Base-by-base conservation (phyloP, 768 basidiomycete species). In the Trametes meyenii region DNA sequence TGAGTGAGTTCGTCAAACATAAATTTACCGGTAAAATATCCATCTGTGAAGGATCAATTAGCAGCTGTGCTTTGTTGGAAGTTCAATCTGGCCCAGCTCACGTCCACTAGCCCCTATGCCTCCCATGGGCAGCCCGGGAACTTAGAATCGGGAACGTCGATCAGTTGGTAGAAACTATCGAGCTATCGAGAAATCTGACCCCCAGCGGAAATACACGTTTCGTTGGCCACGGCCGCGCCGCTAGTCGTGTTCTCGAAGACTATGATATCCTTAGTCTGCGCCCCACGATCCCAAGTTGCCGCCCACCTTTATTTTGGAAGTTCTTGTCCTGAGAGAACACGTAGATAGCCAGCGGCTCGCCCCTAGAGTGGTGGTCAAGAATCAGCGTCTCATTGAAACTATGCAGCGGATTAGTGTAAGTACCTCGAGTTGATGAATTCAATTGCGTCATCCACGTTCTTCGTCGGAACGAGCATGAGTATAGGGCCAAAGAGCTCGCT, bases 401-500 rank as follows among this genome's bases (percentile, higher is more conserved):
- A 11, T 19, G 23, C 36, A 13, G 8, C 17, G 14, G 10, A 11
- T 13, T 1, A 5, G n/a, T 21, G 26, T 49, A 26, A 46, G 17
- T 50, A 85, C 89, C 77, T 79, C 16, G 73, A 71, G 66, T 88
- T 88, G 56, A 94, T 81, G 60, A 85, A 86, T 10, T 82, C 80
- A 60, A 94, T 85, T 1, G 87, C 93, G 38, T 84, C 86, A 43
- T 93, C 89, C 5, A 90, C 51, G 58, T 81, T 71, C 10, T 87
- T 81, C 21, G 93, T 85, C 0, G 87, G 82, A 1, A 95, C 75
- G 44, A 96, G 78, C 3, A 90, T 86, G 33, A 96, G 75, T 12
- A 96, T 63, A 7, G 94, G 92, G 0, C 92, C 94, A 66, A 96
- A 95, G 40, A 94, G 79, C 69, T 96, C 94, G 60, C 91, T 92